Base-by-base conservation (phyloP, 1,284 basidiomycete genomes). In the Amylostereum chailletii region DNA sequence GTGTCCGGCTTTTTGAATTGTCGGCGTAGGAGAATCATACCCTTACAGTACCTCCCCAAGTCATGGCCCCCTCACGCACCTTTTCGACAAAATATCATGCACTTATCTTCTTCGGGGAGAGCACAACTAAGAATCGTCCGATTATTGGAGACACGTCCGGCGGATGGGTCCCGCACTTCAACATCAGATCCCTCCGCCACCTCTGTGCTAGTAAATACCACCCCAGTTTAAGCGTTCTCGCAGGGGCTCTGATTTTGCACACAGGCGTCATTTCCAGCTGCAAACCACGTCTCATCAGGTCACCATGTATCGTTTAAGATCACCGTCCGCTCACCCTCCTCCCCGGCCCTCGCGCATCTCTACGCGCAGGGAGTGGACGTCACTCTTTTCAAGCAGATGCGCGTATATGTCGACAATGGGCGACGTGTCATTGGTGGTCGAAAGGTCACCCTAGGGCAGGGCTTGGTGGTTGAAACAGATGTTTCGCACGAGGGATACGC, bases 301-400 rank as follows among this genome's bases (percentile, higher is more conserved):
- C 19, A 19, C 19, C 19, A 19, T 19, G 19, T 19, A 19, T 19
- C 19, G 19, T 19, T 19, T 19, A 19, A 19, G 19, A 19, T 19
- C 19, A 19, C 19, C 19, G 19, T 19, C 19, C 19, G 19, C 19
- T 19, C 19, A 19, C 19, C 19, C 19, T 19, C 19, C 19, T 19
- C 19, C 19, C 19, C 19, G 19, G 66, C 64, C 3, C 57, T 74
- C 26, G 62, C 68, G 5, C 62, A 63, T 46, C 58, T 74, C 11
- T 63, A 73, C 26, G 55, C 62, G 8, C 58, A 61, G 34, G 62
- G 63, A 40, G 61, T 69, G 31, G 63, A 65, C 34, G 58, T 75
- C 9, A 62, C 65, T n/a, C 63, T 76, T 7, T 48, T 72, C n/a
- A 71, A 66, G 54, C 63, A 66, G 36, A 60, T 61, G 43, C 57